These are phyloP conservation scores for Fraxinus paxiana DNA, from an alignment of 305 asterid genomes.

Conservation along the genomic window DNA sequence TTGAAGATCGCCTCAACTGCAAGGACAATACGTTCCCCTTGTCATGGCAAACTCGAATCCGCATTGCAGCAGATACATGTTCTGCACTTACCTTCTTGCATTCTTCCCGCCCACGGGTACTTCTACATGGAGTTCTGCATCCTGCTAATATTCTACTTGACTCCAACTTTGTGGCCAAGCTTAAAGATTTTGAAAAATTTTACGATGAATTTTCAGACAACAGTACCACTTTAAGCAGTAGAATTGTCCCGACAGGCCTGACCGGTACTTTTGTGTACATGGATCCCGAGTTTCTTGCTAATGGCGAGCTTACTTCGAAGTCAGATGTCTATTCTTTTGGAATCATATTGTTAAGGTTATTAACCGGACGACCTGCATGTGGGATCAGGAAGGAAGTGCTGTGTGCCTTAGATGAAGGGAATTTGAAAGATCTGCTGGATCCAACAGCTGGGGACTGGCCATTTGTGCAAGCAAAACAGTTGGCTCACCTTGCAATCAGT, in stretches of 20 bases:
- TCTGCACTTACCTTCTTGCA: conserved; percentile 81
- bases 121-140: conserved; percentile 80
- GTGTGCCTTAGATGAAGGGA: conserved; percentile 53
- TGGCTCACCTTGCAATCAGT: conserved; percentile 71
- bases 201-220: conserved; percentile 35
- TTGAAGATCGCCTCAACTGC: conserved; percentile 85
- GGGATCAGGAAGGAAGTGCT: conserved; percentile 66
- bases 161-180: conserved; percentile 70
- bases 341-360: conserved; percentile 58
- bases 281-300: conserved; percentile 69
- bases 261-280: conserved; percentile 60
- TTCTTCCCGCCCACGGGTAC: conserved; percentile 54
- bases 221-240: background rate
- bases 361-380: conserved; percentile 75
- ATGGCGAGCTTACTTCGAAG: conserved; percentile 78
- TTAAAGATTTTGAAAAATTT: conserved; percentile 74
- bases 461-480: conserved; percentile 80
- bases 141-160: conserved; percentile 77
- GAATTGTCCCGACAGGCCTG: conserved; percentile 26
- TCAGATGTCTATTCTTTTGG: conserved; percentile 91
- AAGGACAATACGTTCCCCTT: conserved; percentile 73
- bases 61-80: conserved; percentile 80
- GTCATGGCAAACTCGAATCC: conserved; percentile 82
- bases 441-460: conserved; percentile 96
- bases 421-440: conserved; percentile 61